Conservation (phyloP, 2,329 filamentous ascomycete genomes). For the Alternaria sp. region DNA sequence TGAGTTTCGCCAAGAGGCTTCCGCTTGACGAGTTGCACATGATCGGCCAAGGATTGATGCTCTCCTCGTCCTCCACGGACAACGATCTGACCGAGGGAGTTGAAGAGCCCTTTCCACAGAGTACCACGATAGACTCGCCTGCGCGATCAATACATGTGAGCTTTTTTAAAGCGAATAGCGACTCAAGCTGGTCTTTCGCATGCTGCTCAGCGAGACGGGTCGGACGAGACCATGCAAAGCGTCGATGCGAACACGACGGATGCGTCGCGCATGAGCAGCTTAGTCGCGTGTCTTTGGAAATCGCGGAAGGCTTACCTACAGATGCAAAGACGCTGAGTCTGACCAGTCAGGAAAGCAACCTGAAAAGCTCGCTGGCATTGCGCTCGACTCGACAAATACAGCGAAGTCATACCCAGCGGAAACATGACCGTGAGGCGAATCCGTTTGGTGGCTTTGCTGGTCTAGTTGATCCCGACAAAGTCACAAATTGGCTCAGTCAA, state of each 20-base stretch:
- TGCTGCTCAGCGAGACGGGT: slow-evolving; percentile 1
- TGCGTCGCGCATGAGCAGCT: not conserved
- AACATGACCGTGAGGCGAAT: not conserved
- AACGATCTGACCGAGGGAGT: not conserved
- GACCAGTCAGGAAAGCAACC: not conserved
- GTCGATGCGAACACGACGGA: not conserved
- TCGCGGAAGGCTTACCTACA: not conserved
- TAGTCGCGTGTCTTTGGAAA: not conserved
- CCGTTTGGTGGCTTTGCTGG: not conserved
- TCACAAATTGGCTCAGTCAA: not conserved
- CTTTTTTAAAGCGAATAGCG: not conserved
- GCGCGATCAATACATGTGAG: not conserved
- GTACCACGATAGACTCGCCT: not conserved
- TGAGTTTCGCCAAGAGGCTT: slow-evolving; percentile 8
- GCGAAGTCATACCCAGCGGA: not conserved
- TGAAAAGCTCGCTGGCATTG: not conserved
- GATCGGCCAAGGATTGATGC: slow-evolving; percentile 1
- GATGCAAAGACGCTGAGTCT: not conserved
- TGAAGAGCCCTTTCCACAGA: not conserved
- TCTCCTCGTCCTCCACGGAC: not conserved
- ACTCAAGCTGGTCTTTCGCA: slow-evolving; percentile 6
- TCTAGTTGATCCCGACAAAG: not conserved
- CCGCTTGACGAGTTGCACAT: slow-evolving; percentile 8
- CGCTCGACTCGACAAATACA: not conserved
- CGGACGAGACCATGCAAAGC: slow-evolving; percentile 1